These are phyloP conservation scores for Yamadazyma siamensis DNA, from an alignment of 1,139 yeast species.

Conservation along the genomic window DNA sequence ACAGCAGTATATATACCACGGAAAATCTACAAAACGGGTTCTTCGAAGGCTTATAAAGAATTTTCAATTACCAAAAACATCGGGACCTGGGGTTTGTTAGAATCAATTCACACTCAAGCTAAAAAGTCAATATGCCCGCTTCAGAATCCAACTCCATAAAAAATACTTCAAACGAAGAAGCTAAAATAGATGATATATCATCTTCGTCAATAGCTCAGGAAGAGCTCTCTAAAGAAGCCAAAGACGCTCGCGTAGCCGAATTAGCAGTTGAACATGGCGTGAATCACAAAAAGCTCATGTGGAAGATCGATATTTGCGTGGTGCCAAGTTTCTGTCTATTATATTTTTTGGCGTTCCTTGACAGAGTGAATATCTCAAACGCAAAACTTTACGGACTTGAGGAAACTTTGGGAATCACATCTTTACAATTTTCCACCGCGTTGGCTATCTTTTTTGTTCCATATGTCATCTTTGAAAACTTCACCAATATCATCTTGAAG, in stretches of 20 bases:
- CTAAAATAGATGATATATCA: constrained; percentile 1
- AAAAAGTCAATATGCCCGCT: no score
- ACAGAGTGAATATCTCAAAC: constrained; percentile 71
- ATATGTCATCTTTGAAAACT: constrained; percentile 62
- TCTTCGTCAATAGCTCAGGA: neutral
- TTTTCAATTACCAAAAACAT: no score
- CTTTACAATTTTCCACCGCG: constrained; percentile 61
- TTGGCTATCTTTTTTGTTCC: constrained; percentile 72
- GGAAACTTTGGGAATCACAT: constrained; percentile 46
- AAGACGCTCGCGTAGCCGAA: constrained; percentile 21
- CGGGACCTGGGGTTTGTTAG: no score
- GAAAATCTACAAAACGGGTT: no score
- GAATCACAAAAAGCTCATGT: constrained; percentile 48
- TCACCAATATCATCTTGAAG: constrained; percentile 63
- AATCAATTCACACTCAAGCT: no score
- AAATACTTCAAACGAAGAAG: constrained; percentile 1
- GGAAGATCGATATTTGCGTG: constrained; percentile 62
- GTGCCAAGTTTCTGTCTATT: constrained; percentile 69
- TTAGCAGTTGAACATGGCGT: constrained; percentile 32
- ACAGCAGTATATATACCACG: no score
- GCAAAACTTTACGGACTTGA: constrained; percentile 68
- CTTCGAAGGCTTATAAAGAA: no score
- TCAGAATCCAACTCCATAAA: no score
- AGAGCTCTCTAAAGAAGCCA: constrained; percentile 9
- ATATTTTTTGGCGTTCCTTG: constrained; percentile 66